Conservation (phyloP, 768 basidiomycete species). For the Cystoderma amianthinum region DNA sequence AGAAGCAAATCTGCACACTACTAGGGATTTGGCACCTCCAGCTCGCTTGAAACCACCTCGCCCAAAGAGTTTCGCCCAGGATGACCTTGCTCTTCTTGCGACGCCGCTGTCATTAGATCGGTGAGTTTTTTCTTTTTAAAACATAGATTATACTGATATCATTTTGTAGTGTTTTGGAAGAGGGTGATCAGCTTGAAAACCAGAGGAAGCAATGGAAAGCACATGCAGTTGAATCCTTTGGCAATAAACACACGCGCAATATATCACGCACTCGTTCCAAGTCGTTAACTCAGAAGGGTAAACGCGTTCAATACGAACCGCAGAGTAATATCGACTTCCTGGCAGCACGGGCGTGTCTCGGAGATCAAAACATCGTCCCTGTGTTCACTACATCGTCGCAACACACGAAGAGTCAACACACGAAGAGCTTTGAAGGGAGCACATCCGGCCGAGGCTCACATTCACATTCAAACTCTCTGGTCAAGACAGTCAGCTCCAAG, state of each 20-base stretch:
- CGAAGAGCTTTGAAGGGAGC: slow-evolving; percentile 9
- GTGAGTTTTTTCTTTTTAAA: slow-evolving; percentile 20
- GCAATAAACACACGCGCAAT: slow-evolving; percentile 55
- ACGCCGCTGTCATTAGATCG: slow-evolving; percentile 52
- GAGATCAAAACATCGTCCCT: slow-evolving; percentile 54
- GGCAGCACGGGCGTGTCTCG: slow-evolving; percentile 59
- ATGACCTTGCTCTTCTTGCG: slow-evolving; percentile 52
- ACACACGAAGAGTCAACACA: slow-evolving; percentile 12
- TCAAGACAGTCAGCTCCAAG: slow-evolving; percentile 25
- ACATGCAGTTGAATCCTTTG: slow-evolving; percentile 56
- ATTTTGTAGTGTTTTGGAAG: slow-evolving; percentile 57
- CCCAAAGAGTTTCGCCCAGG: slow-evolving; percentile 53
- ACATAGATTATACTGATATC: slow-evolving; percentile 4
- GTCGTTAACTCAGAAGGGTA: slow-evolving; percentile 36
- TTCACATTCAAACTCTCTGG: slow-evolving; percentile 27
- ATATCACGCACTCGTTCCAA: slow-evolving; percentile 59
- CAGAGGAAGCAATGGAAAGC: slow-evolving; percentile 64
- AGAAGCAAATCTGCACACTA: neutral
- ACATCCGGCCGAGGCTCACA: slow-evolving; percentile 16
- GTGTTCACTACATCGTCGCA: slow-evolving; percentile 16
- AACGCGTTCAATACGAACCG: slow-evolving; percentile 14
- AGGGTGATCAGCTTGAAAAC: slow-evolving; percentile 50
- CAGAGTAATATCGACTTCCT: slow-evolving; percentile 49
- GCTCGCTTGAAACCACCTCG: slow-evolving; percentile 28
- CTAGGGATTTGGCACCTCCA: neutral